These are phyloP conservation scores for Fusarium papillatum DNA, from an alignment of 2,329 filamentous ascomycete genomes.

Conservation along the genomic window DNA sequence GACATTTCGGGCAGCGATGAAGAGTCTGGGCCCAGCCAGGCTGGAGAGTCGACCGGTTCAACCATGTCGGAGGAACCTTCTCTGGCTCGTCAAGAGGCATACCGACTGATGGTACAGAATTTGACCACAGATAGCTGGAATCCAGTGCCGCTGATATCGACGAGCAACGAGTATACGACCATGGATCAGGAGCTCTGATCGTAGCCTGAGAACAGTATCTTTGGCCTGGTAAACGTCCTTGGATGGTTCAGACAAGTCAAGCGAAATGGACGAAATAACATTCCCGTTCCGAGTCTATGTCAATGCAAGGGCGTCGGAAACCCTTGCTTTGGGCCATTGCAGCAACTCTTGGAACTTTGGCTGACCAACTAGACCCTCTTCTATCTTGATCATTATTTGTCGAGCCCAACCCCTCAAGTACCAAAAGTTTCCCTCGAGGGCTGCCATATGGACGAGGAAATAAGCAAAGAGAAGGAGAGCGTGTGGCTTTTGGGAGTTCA, in stretches of 20 bases:
- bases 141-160: conserved; percentile 51
- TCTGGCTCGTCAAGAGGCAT: conserved; percentile 48
- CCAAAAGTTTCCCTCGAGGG: conserved; percentile 45
- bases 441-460: conserved; percentile 40
- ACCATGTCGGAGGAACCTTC: conserved; percentile 37
- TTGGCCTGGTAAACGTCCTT: background rate
- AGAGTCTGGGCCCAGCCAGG: conserved; percentile 1
- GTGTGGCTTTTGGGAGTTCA: conserved; percentile 38
- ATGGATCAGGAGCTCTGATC: conserved; percentile 50
- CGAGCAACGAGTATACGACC: conserved; percentile 48
- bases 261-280: background rate
- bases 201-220: background rate
- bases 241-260: background rate
- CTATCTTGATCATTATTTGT: conserved; percentile 36
- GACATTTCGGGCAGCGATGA: conserved; percentile 13
- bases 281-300: background rate
- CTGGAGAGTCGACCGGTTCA: conserved; percentile 28
- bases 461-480: conserved; percentile 45
- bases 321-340: conserved; percentile 40
- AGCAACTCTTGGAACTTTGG: conserved; percentile 36
- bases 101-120: conserved; percentile 49
- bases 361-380: conserved; percentile 28
- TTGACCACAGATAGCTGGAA: conserved; percentile 45
- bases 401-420: conserved; percentile 43
- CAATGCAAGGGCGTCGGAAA: conserved; percentile 26